Base-by-base conservation (phyloP, 108 stramenopile species). In the Nitzschia palea region DNA sequence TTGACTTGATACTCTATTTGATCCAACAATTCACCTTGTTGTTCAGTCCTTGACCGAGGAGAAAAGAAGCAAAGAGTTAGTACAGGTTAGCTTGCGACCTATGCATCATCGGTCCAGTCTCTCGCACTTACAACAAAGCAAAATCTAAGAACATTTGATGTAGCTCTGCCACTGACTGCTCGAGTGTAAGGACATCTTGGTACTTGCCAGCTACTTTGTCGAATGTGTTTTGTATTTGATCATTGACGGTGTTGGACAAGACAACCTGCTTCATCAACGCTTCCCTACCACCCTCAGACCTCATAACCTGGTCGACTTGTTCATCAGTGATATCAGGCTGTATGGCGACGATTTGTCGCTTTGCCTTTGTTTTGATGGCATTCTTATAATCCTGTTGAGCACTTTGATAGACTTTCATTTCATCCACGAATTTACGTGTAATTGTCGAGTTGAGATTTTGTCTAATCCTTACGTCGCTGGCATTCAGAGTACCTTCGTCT, bases 121-220 rank as follows among this genome's bases (percentile, higher is more conserved):
- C 2, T 3, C 14, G 27, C 2, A 52, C 51, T 22, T 52, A 52
- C 51, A 99, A 71, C 36, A 98, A 76, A 5, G 99, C 99, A 80
- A 99, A 97, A 78, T 99, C 99, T 73, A 98, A 64, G 77, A 99
- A 99, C 99, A 99, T 99, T 79, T 98, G 97, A 82, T 99, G 97
- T 52, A 99, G 80, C 71, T 98, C 98, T 4, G 93, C 93, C 28
- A 99, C 97, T 56, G 78, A 80, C 36, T 91, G 91, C 78, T 99
- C 99, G 34, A 99, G 67, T n/a, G 94, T 86, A 65, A 96, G 64
- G 6, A 99, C 97, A 80, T 99, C 99, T 73, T 98, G 97, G 78
- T 99, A 99, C 67, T 97, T 98, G 47, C 93, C 97, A 52, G 91
- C 88, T 30, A 97, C 97, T 42, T 97, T 89, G 69, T 83, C 75